Conservation (phyloP, 2,329 filamentous ascomycete genomes). For the Clonostachys rhizophaga region DNA sequence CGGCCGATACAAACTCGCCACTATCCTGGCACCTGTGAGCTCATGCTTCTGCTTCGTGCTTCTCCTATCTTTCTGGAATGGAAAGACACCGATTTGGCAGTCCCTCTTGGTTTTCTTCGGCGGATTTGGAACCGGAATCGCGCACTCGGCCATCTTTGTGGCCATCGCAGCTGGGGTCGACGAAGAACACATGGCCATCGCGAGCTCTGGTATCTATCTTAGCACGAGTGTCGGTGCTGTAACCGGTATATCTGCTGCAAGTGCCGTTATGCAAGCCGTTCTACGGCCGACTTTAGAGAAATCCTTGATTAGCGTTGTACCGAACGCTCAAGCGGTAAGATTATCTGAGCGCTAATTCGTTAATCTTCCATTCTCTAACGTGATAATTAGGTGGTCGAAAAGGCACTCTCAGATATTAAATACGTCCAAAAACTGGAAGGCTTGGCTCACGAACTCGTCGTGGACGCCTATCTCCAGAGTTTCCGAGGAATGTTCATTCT, state of each 20-base stretch:
- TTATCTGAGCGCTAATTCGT: too few relatives aligned
- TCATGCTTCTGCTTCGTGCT: conserved; percentile 46
- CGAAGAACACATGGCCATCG: conserved; percentile 28
- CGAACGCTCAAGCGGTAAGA: too few relatives aligned
- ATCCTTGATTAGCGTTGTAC: too few relatives aligned
- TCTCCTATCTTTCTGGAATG: conserved; percentile 54
- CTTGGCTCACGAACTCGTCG: too few relatives aligned
- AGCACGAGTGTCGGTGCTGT: conserved; percentile 27
- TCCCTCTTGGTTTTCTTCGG: conserved; percentile 54
- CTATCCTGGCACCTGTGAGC: conserved; percentile 45
- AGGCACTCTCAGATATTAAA: too few relatives aligned
- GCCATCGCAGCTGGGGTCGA: conserved; percentile 32
- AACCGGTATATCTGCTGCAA: conserved; percentile 28
- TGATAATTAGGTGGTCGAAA: too few relatives aligned
- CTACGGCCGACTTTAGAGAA: too few relatives aligned
- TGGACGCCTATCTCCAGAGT: too few relatives aligned
- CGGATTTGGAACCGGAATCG: conserved; percentile 34
- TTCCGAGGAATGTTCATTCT: too few relatives aligned
- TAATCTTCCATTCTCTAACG: too few relatives aligned
- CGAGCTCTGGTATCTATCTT: conserved; percentile 34
- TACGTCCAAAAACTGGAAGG: too few relatives aligned
- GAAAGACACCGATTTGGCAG: conserved; percentile 46
- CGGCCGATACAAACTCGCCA: conserved; percentile 68
- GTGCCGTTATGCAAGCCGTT: conserved; percentile 16
- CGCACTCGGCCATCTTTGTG: conserved; percentile 33